Evolutionary conservation across 2,329 filamentous ascomycete genomes (phyloP), one percentile per base, ranked within the genome.

Genomic region (Arthrobotrys musiformis): DNA sequence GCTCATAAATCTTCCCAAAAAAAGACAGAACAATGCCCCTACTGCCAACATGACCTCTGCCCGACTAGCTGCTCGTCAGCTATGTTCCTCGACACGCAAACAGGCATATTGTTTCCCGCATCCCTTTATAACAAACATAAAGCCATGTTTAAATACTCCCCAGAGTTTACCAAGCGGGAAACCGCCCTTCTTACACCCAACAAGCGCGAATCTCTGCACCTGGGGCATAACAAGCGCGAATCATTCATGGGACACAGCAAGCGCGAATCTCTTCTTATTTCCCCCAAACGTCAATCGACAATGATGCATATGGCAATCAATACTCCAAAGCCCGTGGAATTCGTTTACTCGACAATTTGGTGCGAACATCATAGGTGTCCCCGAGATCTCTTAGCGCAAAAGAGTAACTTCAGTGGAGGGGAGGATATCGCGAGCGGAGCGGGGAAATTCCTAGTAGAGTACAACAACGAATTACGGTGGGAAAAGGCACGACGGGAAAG

Each of bases 311-410:
- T 64, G 58, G 58, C 67, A 22, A 63, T 70, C 11, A 70, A 72
- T 9, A 64, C 64, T 4, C 46, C 64, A 0, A 76, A 76, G 35
- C 56, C 72, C 4, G 56, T 64, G 26, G 72, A 76, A 40, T 76
- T 62, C 42, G 60, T 76, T 17, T 77, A 77, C 26, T 70, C 73
- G 35, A 77, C 73, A 8, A 70, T 77, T 19, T 77, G 73, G 73
- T 77, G 73, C 52, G 73, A 77, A 22, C 73, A 77, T n/a, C 73
- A 77, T 15, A 48, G 73, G 4, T 77, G 73, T 24, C 66, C 73
- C 4, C 70, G 40, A 22, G 64, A 76, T 52, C 35, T 76, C 7
- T 50, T 76, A 8, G 64, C 72, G 26, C 72, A 70, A 40, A 76
- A 64, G 50, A 58, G 42, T 15, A 48, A 56, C 28, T 64, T 69